Conservation (phyloP, 106 monocot genomes). For the Dendrobium nobile region DNA sequence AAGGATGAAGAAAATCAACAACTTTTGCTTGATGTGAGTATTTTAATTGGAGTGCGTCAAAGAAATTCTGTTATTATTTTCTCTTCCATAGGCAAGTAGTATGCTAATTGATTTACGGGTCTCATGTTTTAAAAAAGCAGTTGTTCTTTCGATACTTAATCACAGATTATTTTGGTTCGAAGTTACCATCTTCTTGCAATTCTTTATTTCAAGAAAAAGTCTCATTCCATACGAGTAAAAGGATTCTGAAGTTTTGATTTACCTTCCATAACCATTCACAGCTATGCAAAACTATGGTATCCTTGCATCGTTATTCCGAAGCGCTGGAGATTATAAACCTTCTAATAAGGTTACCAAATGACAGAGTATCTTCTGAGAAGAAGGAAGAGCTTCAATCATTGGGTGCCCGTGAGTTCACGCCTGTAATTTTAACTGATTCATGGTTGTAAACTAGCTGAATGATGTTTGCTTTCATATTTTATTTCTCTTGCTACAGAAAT, state of each 20-base stretch:
- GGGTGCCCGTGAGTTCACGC: conserved; percentile 65
- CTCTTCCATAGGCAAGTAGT: background rate
- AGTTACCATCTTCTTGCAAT: background rate
- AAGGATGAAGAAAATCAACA: conserved; percentile 53
- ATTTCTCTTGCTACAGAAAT: conserved; percentile 53
- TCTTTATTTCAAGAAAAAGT: background rate
- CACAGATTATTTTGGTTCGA: background rate
- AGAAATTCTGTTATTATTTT: background rate
- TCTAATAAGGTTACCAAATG: conserved; percentile 35
- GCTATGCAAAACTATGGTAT: conserved; percentile 70
- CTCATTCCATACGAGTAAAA: background rate
- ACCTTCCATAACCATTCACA: conserved; percentile 14
- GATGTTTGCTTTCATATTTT: background rate
- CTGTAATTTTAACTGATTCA: conserved; percentile 1
- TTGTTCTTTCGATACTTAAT: background rate
- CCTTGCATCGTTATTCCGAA: conserved; percentile 61
- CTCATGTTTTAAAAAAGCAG: background rate
- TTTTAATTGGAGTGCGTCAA: conserved; percentile 1
- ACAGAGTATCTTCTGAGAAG: conserved; percentile 39
- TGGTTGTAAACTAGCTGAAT: background rate
- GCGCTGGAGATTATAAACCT: conserved; percentile 65
- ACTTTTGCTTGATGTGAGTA: conserved; percentile 73
- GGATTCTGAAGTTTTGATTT: background rate
- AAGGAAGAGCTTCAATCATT: conserved; percentile 77
- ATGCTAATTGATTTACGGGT: background rate